Evolutionary conservation across 148 eudicot species (phyloP).

Genomic region (Camellia sinensis): DNA sequence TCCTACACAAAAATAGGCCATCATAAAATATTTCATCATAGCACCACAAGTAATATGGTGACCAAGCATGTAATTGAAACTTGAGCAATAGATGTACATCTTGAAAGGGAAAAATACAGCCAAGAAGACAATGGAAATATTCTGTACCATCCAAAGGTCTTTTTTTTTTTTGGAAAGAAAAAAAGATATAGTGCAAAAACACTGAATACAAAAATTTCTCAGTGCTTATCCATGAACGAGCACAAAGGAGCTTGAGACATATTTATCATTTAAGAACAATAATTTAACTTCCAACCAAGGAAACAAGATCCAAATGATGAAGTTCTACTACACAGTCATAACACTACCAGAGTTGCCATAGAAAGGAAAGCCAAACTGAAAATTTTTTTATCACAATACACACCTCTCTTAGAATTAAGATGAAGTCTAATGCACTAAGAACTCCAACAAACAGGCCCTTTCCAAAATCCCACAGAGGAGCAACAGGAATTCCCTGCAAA

Average conservation of each 20-base stretch:
- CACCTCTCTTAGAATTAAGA: slow-evolving; percentile 91
- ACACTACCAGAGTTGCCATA: background rate
- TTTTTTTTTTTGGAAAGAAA: background rate
- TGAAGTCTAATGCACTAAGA: slow-evolving; percentile 85
- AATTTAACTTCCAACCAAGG: background rate
- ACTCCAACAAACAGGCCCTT: slow-evolving; percentile 81
- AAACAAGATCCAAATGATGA: background rate
- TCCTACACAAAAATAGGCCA: too few relatives aligned
- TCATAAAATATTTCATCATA: too few relatives aligned
- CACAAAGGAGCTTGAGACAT: background rate
- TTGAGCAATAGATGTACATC: too few relatives aligned
- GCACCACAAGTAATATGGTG: too few relatives aligned
- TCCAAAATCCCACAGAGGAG: slow-evolving; percentile 88
- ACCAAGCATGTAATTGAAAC: too few relatives aligned
- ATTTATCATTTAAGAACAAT: background rate
- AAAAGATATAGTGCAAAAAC: background rate
- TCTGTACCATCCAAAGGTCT: background rate
- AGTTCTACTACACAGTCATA: background rate
- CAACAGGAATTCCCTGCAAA: slow-evolving; percentile 77
- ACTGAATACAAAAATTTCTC: background rate
- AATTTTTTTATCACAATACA: background rate
- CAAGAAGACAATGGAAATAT: background rate
- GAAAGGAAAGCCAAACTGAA: background rate
- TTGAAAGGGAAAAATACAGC: background rate
- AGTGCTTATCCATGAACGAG: background rate